A percentile compares a stretch with the other conserved stretches of the same genome.
These are phyloP conservation scores for Melanogaster broomeanus DNA, from an alignment of 768 basidiomycete genomes.

Conservation along the genomic window DNA sequence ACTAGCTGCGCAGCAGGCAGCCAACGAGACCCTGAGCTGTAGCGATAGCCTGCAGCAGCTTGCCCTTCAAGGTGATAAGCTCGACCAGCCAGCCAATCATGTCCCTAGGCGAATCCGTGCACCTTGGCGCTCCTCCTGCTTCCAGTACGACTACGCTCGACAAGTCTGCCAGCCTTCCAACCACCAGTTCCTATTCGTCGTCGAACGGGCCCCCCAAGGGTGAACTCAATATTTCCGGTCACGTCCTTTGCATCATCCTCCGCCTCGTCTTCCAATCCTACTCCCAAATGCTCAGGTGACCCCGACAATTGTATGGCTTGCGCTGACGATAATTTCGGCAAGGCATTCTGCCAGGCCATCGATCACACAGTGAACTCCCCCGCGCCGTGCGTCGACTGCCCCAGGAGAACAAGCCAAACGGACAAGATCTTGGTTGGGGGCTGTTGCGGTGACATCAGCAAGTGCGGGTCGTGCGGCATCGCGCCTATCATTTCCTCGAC, in stretches of 20 bases:
- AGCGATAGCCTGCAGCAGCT: constrained; percentile 10
- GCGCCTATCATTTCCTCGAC: constrained; percentile 30
- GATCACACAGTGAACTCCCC: constrained; percentile 57
- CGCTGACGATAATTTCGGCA: constrained; percentile 82
- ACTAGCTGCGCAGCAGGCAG: constrained; percentile 51
- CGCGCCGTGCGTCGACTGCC: constrained; percentile 57
- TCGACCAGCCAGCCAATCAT: constrained; percentile 12
- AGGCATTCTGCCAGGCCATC: constrained; percentile 83
- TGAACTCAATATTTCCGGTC: constrained; percentile 57
- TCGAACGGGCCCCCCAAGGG: constrained; percentile 37
- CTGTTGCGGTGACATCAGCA: constrained; percentile 40
- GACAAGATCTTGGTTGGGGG: constrained; percentile 30
- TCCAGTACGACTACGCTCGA: constrained; percentile 63
- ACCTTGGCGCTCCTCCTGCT: constrained; percentile 27
- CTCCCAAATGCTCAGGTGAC: constrained; percentile 74
- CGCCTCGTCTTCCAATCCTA: constrained; percentile 21
- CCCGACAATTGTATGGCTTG: constrained; percentile 86
- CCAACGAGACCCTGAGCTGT: constrained; percentile 13
- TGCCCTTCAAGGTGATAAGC: constrained; percentile 12
- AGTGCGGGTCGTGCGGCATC: constrained; percentile 32
- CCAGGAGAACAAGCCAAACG: constrained; percentile 35
- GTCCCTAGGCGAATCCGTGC: constrained; percentile 29
- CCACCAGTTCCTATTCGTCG: constrained; percentile 81
- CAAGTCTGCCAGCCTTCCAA: constrained; percentile 76
- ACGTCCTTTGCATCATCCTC: constrained; percentile 36